These are phyloP conservation scores for Halophytophthora polymorphica DNA, from an alignment of 352 stramenopile genomes.

Conservation along the genomic window DNA sequence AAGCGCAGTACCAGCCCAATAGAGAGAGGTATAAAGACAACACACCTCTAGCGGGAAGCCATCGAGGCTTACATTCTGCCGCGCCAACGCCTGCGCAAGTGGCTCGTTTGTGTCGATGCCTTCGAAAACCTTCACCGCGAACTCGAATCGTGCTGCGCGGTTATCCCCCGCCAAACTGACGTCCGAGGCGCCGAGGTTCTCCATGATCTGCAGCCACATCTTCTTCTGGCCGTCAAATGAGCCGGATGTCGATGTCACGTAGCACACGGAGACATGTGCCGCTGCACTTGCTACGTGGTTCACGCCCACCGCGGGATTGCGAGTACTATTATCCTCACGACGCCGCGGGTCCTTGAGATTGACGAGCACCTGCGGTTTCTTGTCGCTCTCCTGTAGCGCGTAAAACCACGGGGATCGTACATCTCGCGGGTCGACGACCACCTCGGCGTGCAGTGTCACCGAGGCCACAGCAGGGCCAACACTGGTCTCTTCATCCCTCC, in stretches of 20 bases:
- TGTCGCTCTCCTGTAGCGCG: conserved; percentile 8
- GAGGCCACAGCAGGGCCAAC: neutral
- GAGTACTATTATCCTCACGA: too few species aligned
- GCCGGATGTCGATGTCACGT: conserved; percentile 22
- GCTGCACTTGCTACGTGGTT: too few species aligned
- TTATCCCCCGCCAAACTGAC: neutral
- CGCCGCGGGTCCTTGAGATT: conserved; percentile 13
- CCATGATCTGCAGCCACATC: conserved; percentile 61
- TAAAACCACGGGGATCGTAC: conserved; percentile 20
- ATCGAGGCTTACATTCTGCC: conserved; percentile 30
- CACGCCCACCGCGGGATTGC: too few species aligned
- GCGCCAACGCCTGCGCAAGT: conserved; percentile 15
- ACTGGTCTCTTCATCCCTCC: conserved; percentile 3
- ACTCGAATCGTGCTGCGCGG: conserved; percentile 7
- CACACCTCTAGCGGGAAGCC: conserved; percentile 21
- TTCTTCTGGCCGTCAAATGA: conserved; percentile 55
- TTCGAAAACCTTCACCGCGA: conserved; percentile 38
- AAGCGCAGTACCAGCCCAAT: neutral
- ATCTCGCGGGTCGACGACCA: conserved; percentile 31
- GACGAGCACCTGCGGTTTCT: conserved; percentile 20
- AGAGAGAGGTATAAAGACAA: neutral
- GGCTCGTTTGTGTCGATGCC: conserved; percentile 12
- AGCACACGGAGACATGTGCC: conserved; percentile 32
- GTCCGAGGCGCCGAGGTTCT: conserved; percentile 11
- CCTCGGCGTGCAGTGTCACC: conserved; percentile 40